Percentiles rank a stretch among this genome's conserved stretches.
Evolutionary conservation across 306 rosid species (phyloP).

Genomic region (Comarum palustre): DNA sequence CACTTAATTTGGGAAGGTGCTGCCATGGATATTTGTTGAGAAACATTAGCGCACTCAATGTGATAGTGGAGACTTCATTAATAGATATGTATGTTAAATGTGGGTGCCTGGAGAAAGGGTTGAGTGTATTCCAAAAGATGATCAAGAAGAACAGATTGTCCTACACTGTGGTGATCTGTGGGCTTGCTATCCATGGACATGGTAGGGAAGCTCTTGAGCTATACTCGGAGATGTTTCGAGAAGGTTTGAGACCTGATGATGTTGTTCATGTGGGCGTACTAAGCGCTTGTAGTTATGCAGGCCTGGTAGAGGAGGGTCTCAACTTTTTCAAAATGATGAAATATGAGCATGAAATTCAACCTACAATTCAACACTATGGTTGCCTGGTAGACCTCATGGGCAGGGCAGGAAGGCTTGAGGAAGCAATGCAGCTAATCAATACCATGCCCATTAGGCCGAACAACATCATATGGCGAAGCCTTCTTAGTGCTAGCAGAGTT

Average conservation of each 20-base stretch:
- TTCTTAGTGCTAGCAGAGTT: slow-evolving; percentile 71
- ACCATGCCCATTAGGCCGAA: slow-evolving; percentile 59
- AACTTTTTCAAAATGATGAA: slow-evolving; percentile 52
- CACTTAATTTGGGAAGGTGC: slow-evolving; percentile 63
- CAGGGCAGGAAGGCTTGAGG: slow-evolving; percentile 60
- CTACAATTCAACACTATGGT: slow-evolving; percentile 68
- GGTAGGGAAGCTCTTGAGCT: slow-evolving; percentile 68
- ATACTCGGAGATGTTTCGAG: slow-evolving; percentile 56
- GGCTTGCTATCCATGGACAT: slow-evolving; percentile 74
- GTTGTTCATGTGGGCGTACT: slow-evolving; percentile 58
- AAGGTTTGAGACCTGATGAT: slow-evolving; percentile 65
- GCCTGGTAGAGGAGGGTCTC: slow-evolving; percentile 68
- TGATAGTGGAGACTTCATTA: slow-evolving; percentile 65
- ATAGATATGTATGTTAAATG: slow-evolving; percentile 82
- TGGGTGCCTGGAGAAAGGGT: slow-evolving; percentile 66
- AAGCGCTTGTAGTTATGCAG: slow-evolving; percentile 73
- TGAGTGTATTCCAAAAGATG: slow-evolving; percentile 50
- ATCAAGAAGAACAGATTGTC: slow-evolving; percentile 53
- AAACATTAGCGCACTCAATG: slow-evolving; percentile 66
- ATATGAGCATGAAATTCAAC: slow-evolving; percentile 53
- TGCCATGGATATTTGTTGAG: slow-evolving; percentile 65
- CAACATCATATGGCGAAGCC: slow-evolving; percentile 73
- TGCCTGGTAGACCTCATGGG: slow-evolving; percentile 85
- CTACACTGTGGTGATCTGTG: slow-evolving; percentile 71
- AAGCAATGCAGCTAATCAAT: slow-evolving; percentile 58